A percentile compares a stretch with the other conserved stretches of the same genome.
Conservation (phyloP, 441 rosid species). For the Kokia cookei region DNA sequence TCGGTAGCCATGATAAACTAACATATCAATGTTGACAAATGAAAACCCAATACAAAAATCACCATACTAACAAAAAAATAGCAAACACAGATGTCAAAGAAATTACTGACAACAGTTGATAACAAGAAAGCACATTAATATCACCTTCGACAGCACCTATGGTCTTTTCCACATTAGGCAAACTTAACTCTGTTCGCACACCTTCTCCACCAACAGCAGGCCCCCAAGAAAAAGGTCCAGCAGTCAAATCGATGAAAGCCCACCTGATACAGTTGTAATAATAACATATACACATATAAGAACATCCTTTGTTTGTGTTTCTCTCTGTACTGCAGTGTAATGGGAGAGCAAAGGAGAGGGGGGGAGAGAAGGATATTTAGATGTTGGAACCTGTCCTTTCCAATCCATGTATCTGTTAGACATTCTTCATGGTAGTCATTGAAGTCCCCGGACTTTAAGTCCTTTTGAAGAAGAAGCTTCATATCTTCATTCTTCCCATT, state of each 20-base stretch:
- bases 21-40: background rate
- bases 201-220: constrained; percentile 99
- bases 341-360: background rate
- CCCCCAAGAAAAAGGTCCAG: constrained; percentile 99
- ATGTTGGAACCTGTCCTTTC: constrained; percentile 74
- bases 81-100: background rate
- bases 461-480: constrained; percentile 62
- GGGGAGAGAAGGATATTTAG: constrained; percentile 12
- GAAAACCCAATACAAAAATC: background rate
- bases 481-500: constrained; percentile 68
- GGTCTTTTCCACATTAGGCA: constrained; percentile 93
- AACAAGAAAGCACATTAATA: background rate
- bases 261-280: constrained; percentile 52
- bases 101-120: background rate
- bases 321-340: background rate
- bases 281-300: background rate
- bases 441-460: constrained; percentile 67
- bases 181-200: constrained; percentile 81
- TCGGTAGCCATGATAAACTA: background rate
- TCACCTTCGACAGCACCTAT: constrained; percentile 97
- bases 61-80: background rate
- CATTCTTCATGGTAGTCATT: constrained; percentile 77
- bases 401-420: constrained; percentile 95
- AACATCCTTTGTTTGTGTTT: background rate
- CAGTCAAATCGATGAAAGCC: constrained; percentile 91